Percentiles rank a stretch among this genome's conserved stretches.
Evolutionary conservation across 23 red algal species (phyloP).

Genomic region (Gracilaria vermiculophylla): DNA sequence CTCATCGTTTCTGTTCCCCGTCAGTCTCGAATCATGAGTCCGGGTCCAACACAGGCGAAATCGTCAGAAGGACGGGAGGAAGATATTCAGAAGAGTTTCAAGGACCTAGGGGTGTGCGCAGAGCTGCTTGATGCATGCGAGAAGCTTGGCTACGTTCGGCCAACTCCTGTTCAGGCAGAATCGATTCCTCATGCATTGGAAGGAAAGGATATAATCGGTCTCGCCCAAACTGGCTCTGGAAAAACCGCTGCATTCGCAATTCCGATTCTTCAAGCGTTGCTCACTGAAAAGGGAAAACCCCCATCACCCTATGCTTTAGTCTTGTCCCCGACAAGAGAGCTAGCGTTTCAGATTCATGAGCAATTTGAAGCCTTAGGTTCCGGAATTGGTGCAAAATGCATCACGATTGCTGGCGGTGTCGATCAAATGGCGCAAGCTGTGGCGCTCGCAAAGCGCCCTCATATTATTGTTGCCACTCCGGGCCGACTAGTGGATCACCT

Average conservation of each 20-base stretch:
- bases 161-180: constrained; percentile 87
- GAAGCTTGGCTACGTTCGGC: constrained; percentile 62
- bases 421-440: constrained; percentile 97
- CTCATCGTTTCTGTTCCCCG: too few species aligned
- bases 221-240: constrained; percentile 95
- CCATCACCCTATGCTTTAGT: constrained; percentile 85
- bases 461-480: constrained; percentile 95
- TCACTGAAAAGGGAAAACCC: constrained; percentile 59
- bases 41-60: neutral
- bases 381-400: constrained; percentile 67
- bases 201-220: constrained; percentile 86
- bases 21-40: neutral
- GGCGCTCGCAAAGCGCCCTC: constrained; percentile 94
- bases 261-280: constrained; percentile 91
- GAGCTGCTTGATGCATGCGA: constrained; percentile 72
- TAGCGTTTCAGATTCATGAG: constrained; percentile 95
- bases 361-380: constrained; percentile 87
- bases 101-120: constrained; percentile 66
- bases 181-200: constrained; percentile 84
- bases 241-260: constrained; percentile 98
- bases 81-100: constrained; percentile 46
- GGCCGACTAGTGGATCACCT: constrained; percentile 98
- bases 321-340: constrained; percentile 93
- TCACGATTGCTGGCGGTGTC: constrained; percentile 79
- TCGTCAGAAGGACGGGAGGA: neutral